Evolutionary conservation across 139 green algal species (phyloP).

Genomic region (Chlamydomonas incerta): DNA sequence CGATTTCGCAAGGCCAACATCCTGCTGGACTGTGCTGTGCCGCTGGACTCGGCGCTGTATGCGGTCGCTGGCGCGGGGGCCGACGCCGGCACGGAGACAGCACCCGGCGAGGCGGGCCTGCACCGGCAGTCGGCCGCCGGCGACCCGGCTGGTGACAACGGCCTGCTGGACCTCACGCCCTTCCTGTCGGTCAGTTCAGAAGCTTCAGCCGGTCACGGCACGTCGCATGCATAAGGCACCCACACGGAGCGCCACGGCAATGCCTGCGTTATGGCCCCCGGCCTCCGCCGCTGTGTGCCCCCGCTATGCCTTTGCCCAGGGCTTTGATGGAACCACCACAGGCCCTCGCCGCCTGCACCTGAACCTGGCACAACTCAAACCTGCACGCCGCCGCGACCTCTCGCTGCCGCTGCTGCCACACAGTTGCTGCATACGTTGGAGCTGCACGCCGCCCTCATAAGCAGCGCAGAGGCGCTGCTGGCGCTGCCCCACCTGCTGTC

Average conservation of each 20-base stretch:
- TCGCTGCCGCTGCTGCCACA: too few species aligned
- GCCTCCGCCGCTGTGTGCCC: too few species aligned
- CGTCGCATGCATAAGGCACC: too few species aligned
- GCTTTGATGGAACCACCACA: too few species aligned
- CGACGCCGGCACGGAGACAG: neutral
- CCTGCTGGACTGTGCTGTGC: slow-evolving; percentile 44
- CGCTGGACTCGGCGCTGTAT: neutral
- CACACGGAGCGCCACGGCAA: too few species aligned
- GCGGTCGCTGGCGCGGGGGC: neutral
- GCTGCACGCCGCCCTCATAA: slow-evolving; percentile 46
- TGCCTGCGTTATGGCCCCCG: too few species aligned
- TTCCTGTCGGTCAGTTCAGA: slow-evolving; percentile 40
- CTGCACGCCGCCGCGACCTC: too few species aligned
- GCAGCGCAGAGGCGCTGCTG: slow-evolving; percentile 35
- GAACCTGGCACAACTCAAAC: too few species aligned
- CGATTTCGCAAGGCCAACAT: slow-evolving; percentile 46
- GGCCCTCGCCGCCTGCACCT: too few species aligned
- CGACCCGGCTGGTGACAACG: neutral
- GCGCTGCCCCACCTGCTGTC: slow-evolving; percentile 39
- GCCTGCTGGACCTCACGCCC: slow-evolving; percentile 14
- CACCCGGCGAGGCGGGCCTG: neutral
- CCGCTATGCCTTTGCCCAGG: too few species aligned
- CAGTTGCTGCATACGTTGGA: slow-evolving; percentile 23
- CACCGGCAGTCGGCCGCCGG: neutral
- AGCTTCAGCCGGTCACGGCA: too few species aligned